These are phyloP conservation scores for Fusarium concolor DNA, from an alignment of 2,329 filamentous ascomycete species.

Conservation along the genomic window DNA sequence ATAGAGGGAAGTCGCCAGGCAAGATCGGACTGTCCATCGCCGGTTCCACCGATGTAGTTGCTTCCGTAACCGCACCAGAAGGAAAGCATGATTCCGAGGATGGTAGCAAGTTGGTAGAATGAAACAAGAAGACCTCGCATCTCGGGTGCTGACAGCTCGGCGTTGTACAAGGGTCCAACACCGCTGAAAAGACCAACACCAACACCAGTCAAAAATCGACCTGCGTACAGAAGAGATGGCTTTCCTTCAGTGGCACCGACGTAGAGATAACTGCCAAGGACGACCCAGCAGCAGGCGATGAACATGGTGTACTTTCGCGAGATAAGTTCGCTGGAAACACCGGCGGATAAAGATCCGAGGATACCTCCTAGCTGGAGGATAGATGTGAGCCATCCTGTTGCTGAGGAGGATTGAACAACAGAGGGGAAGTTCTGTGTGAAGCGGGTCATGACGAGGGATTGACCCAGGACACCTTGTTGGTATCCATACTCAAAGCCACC, in stretches of 20 bases:
- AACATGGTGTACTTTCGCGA: conserved; percentile 66
- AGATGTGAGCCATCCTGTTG: conserved; percentile 64
- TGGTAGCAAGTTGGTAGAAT: conserved; percentile 67
- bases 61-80: conserved; percentile 61
- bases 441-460: conserved; percentile 64
- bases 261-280: conserved; percentile 59
- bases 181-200: conserved; percentile 62
- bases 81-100: conserved; percentile 59
- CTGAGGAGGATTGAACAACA: conserved; percentile 58
- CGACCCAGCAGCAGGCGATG: conserved; percentile 59
- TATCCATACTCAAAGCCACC: conserved; percentile 45
- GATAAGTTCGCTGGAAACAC: conserved; percentile 62
- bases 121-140: conserved; percentile 74
- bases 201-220: conserved; percentile 62
- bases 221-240: conserved; percentile 59
- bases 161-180: conserved; percentile 60
- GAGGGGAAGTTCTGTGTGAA: conserved; percentile 63
- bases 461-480: conserved; percentile 65
- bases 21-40: conserved; percentile 56
- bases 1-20: conserved; percentile 59
- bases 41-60: conserved; percentile 61
- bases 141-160: conserved; percentile 69
- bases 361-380: conserved; percentile 63
- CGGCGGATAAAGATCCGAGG: conserved; percentile 60
- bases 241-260: conserved; percentile 55